Conservation (phyloP, 2,329 filamentous ascomycete species). For the Xylaria sp. region DNA sequence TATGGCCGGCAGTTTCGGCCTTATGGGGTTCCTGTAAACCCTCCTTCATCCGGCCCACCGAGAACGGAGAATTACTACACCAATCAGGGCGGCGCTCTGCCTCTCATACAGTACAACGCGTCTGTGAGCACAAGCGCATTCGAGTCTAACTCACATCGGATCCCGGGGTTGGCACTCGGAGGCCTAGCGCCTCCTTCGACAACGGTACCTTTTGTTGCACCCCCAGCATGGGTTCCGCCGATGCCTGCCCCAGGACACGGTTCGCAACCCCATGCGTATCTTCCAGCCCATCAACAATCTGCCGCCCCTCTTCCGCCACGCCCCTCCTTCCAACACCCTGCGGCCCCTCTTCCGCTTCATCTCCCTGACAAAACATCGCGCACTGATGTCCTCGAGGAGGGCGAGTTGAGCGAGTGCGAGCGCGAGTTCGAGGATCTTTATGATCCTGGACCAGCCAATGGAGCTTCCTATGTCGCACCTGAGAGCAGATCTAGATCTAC, state of each 20-base stretch:
- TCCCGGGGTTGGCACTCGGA: slow-evolving; percentile 37
- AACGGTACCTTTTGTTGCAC: slow-evolving; percentile 10
- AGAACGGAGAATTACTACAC: slow-evolving; percentile 12
- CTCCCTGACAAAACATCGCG: slow-evolving; percentile 5
- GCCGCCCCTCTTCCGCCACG: slow-evolving; percentile 3
- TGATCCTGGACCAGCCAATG: slow-evolving; percentile 35
- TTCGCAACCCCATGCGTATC: slow-evolving; percentile 5
- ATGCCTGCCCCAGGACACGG: slow-evolving; percentile 14
- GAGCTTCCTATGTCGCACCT: background rate
- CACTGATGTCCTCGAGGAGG: slow-evolving; percentile 53
- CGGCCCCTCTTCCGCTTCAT: slow-evolving; percentile 1
- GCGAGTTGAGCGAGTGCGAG: slow-evolving; percentile 71
- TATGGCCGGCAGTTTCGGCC: slow-evolving; percentile 33
- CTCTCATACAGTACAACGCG: slow-evolving; percentile 26
- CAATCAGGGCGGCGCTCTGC: slow-evolving; percentile 12
- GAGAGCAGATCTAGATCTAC: slow-evolving; percentile 9
- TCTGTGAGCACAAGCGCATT: slow-evolving; percentile 36
- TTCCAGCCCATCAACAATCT: slow-evolving; percentile 7
- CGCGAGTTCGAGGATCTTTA: slow-evolving; percentile 56
- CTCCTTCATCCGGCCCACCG: slow-evolving; percentile 8
- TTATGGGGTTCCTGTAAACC: slow-evolving; percentile 9
- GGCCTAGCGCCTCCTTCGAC: slow-evolving; percentile 18
- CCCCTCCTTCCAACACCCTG: background rate
- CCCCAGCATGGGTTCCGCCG: slow-evolving; percentile 14
- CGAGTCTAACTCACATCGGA: slow-evolving; percentile 35